Conservation (phyloP, 345 rosid species). For the Sapria himalayana region DNA sequence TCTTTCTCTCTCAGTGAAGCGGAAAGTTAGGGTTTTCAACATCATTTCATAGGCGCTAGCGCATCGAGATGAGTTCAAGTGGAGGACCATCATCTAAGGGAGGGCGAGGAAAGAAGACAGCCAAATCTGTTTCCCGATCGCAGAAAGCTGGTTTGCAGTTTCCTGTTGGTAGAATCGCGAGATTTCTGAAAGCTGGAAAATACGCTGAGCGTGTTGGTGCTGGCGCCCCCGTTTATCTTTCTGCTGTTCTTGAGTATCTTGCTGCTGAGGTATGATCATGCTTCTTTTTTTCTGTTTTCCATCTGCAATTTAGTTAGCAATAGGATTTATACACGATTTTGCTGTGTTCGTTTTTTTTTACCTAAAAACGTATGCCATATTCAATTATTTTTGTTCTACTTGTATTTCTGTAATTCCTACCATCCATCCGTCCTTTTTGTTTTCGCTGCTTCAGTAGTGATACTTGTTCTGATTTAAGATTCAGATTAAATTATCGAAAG, state of each 20-base stretch:
- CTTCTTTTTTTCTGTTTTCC: background rate
- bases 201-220: constrained; percentile 56
- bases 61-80: constrained; percentile 25
- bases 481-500: no score
- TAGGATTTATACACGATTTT: no score
- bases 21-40: constrained; percentile 10
- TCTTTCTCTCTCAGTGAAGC: no score
- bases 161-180: constrained; percentile 47
- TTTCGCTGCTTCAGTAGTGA: no score
- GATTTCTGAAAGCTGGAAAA: constrained; percentile 52
- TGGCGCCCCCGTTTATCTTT: constrained; percentile 56
- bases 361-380: no score
- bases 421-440: no score
- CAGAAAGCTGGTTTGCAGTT: constrained; percentile 55
- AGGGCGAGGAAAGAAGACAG: constrained; percentile 42
- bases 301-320: no score
- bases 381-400: no score
- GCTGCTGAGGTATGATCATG: constrained; percentile 39
- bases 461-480: no score
- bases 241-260: constrained; percentile 68
- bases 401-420: no score
- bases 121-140: constrained; percentile 45
- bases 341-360: no score
- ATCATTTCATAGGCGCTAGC: background rate
- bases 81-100: constrained; percentile 45